Conservation (phyloP, 2,329 filamentous ascomycete genomes). For the Epichloe scottii region DNA sequence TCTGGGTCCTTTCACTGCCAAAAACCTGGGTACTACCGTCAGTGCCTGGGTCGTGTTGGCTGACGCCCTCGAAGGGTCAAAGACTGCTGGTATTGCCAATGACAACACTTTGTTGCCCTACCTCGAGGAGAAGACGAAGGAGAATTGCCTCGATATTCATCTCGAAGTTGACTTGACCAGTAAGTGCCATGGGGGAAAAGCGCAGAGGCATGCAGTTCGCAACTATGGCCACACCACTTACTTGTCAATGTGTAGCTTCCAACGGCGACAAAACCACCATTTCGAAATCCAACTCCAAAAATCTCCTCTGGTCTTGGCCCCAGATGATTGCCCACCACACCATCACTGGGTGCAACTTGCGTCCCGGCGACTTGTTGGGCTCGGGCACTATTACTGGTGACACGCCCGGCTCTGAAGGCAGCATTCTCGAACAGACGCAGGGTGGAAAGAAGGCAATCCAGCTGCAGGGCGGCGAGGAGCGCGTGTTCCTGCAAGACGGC, state of each 20-base stretch:
- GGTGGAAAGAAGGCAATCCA: slow-evolving; percentile 53
- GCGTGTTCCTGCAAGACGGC: slow-evolving; percentile 62
- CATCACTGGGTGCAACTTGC: slow-evolving; percentile 62
- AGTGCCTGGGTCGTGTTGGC: slow-evolving; percentile 50
- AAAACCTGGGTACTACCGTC: slow-evolving; percentile 47
- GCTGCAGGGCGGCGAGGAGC: slow-evolving; percentile 51
- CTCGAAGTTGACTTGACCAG: slow-evolving; percentile 27
- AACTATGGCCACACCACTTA: too few relatives aligned
- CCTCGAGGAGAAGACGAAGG: slow-evolving; percentile 41
- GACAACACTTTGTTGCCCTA: slow-evolving; percentile 24
- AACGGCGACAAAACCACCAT: slow-evolving; percentile 21
- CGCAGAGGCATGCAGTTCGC: background rate
- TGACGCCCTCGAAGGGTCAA: slow-evolving; percentile 35
- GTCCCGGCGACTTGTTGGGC: slow-evolving; percentile 62
- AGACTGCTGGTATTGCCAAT: slow-evolving; percentile 17
- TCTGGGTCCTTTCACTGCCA: slow-evolving; percentile 49
- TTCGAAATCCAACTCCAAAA: slow-evolving; percentile 21
- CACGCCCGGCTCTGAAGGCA: slow-evolving; percentile 50
- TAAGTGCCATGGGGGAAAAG: slow-evolving; percentile 13
- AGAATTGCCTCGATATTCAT: slow-evolving; percentile 24
- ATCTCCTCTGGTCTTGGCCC: slow-evolving; percentile 65
- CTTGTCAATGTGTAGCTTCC: slow-evolving; percentile 12
- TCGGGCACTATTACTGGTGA: slow-evolving; percentile 65
- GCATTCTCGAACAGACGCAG: slow-evolving; percentile 59
- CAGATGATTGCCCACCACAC: slow-evolving; percentile 79